Evolutionary conservation across 805 yeast genomes (phyloP).

Genomic region (Candida cerambycidarum): DNA sequence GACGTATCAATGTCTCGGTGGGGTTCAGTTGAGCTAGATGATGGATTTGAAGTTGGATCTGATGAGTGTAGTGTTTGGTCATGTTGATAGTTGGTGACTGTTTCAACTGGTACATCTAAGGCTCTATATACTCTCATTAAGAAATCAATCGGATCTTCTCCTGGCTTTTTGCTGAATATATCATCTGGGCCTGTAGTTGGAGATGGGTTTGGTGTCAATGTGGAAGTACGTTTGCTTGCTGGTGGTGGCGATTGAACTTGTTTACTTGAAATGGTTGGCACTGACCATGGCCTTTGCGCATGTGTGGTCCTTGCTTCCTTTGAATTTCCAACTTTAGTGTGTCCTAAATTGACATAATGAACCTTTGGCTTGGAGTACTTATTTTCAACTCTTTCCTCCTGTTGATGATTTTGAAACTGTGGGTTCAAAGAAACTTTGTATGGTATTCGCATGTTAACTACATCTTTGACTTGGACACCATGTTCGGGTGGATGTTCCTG

Average conservation of each 20-base stretch:
- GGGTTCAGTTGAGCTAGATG: too few relatives aligned
- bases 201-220: too few relatives aligned
- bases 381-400: background rate
- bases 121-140: slow-evolving; percentile 9
- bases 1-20: too few relatives aligned
- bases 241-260: too few relatives aligned
- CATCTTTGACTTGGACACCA: slow-evolving; percentile 12
- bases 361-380: slow-evolving; percentile 22
- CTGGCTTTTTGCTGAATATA: slow-evolving; percentile 3
- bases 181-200: background rate
- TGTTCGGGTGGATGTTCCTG: background rate
- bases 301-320: too few relatives aligned
- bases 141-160: slow-evolving; percentile 12
- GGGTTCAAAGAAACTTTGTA: slow-evolving; percentile 23
- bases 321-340: too few relatives aligned
- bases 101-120: background rate
- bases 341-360: too few relatives aligned
- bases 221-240: too few relatives aligned
- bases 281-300: too few relatives aligned
- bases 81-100: background rate
- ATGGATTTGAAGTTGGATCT: too few relatives aligned
- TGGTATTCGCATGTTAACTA: slow-evolving; percentile 21
- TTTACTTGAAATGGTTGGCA: too few relatives aligned
- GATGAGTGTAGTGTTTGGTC: background rate
- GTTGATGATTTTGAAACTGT: slow-evolving; percentile 21